phyloP scores from a whole-genome alignment of 345 rosid species.

The Combretum micranthum region DNA sequence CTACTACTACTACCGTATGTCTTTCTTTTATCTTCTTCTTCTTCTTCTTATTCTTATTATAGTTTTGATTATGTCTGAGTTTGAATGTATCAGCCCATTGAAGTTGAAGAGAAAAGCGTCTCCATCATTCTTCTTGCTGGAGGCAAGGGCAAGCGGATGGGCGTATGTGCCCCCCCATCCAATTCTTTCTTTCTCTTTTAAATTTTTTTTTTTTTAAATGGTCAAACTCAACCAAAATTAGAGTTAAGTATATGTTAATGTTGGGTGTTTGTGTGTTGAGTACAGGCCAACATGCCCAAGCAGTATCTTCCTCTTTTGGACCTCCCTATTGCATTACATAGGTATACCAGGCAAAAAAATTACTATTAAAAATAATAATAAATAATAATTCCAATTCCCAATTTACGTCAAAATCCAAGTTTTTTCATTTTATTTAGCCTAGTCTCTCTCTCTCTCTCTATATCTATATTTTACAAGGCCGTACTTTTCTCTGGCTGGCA shows the following conservation, averaged over 20 bases:
- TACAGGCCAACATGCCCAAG: constrained; percentile 92
- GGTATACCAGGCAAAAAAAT: constrained; percentile 36
- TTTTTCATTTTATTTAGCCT: background rate
- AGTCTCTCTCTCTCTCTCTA: background rate
- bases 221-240: background rate
- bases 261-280: constrained; percentile 12
- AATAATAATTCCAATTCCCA: background rate
- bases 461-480: background rate
- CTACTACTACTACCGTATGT: no score
- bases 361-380: no score
- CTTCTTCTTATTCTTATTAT: no score
- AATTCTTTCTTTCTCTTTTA: background rate
- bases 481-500: constrained; percentile 20
- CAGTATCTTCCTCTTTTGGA: constrained; percentile 92
- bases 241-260: background rate
- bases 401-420: background rate
- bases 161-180: constrained; percentile 34
- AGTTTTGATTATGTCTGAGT: no score
- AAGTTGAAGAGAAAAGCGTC: constrained; percentile 62
- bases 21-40: no score
- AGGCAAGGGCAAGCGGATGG: constrained; percentile 93
- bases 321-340: constrained; percentile 89
- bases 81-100: background rate
- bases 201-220: background rate
- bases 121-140: constrained; percentile 89